These are phyloP conservation scores for Cajanus cajan DNA, from an alignment of 306 rosid genomes.

Conservation along the genomic window DNA sequence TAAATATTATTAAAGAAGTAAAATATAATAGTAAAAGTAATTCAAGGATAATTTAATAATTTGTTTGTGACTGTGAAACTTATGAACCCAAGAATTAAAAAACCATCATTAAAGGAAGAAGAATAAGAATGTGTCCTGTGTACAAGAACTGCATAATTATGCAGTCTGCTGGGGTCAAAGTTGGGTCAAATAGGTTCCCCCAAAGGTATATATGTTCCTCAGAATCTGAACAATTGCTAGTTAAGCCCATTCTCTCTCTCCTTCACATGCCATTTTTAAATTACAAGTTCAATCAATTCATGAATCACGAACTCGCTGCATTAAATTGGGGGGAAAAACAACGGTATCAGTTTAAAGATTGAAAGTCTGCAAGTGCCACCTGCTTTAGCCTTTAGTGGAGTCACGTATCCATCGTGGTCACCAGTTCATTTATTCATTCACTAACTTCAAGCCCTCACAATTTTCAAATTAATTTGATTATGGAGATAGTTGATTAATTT, in stretches of 20 bases:
- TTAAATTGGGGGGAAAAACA: not conserved
- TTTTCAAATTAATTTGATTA: too few relatives aligned
- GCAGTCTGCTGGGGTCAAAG: not conserved
- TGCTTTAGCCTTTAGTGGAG: constrained; percentile 5
- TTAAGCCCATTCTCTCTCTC: not conserved
- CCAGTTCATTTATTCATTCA: not conserved
- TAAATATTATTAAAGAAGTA: too few relatives aligned
- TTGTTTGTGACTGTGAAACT: not conserved
- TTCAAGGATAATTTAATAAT: too few relatives aligned
- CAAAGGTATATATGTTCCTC: not conserved
- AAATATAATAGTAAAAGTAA: too few relatives aligned
- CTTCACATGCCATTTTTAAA: not conserved
- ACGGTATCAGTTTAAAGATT: not conserved
- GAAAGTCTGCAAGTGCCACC: not conserved
- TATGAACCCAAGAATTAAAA: not conserved
- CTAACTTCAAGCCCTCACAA: too few relatives aligned
- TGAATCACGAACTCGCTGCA: not conserved
- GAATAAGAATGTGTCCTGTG: not conserved
- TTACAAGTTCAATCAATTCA: not conserved
- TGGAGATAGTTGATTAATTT: too few relatives aligned
- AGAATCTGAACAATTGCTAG: not conserved
- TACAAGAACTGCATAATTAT: not conserved
- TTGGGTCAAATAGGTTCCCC: constrained; percentile 4
- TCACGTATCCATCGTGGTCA: not conserved
- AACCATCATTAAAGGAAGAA: not conserved